Percentiles rank a stretch among this genome's conserved stretches.
Conservation (phyloP, 23 red algal species). For the Cyanidioschyzon merolae region DNA sequence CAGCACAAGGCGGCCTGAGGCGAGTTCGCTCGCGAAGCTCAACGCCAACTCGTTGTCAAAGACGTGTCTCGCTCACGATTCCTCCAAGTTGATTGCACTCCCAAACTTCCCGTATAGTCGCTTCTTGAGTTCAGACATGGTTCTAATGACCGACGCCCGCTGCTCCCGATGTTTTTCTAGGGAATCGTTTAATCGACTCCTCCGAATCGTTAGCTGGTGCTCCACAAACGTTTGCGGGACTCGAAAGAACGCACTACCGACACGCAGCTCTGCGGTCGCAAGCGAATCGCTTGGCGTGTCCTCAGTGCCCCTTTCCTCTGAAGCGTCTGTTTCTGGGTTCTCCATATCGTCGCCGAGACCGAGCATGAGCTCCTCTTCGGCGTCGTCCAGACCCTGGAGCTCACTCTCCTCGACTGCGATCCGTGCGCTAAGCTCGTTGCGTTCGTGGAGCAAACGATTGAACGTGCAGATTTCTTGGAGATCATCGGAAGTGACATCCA, state of each 20-base stretch:
- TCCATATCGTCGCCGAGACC: not conserved
- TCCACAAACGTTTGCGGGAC: not conserved
- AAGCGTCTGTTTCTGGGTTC: no score
- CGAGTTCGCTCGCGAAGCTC: no score
- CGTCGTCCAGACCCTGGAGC: slow-evolving; percentile 8
- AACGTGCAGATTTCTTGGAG: not conserved
- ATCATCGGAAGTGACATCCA: not conserved
- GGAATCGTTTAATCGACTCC: not conserved
- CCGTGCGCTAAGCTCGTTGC: not conserved
- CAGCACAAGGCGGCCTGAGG: no score
- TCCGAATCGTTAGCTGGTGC: not conserved
- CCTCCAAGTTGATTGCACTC: slow-evolving; percentile 29
- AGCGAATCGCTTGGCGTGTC: not conserved
- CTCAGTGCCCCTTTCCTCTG: no score
- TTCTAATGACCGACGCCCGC: not conserved
- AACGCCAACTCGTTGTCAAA: no score
- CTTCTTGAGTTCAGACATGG: slow-evolving; percentile 15
- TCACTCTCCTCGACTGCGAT: not conserved
- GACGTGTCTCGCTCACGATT: no score
- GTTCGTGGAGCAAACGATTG: not conserved
- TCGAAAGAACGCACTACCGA: not conserved
- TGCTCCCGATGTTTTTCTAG: not conserved
- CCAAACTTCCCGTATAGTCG: slow-evolving; percentile 30
- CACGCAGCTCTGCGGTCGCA: not conserved
- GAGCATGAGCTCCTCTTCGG: slow-evolving; percentile 13